phyloP scores from a whole-genome alignment of 768 basidiomycete species.

The Kondoa subrosea region DNA sequence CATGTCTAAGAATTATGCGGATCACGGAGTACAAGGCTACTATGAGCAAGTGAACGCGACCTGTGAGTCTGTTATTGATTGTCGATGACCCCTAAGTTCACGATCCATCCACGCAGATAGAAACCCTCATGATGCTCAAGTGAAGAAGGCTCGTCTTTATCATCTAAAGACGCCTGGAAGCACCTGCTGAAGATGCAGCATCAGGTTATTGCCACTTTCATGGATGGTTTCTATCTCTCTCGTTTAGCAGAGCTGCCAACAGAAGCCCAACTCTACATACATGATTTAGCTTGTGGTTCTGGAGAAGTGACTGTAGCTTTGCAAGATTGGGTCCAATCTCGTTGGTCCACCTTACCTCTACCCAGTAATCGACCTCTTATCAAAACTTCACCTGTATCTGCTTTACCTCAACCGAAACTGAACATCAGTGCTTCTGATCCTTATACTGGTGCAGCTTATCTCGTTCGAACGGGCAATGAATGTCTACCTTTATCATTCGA shows the following conservation, averaged over 20 bases:
- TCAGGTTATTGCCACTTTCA: not conserved
- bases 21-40: not conserved
- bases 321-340: constrained; percentile 4
- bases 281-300: constrained; percentile 47
- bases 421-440: constrained; percentile 29
- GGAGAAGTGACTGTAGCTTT: constrained; percentile 21
- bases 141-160: no score
- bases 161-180: no score
- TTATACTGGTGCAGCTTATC: constrained; percentile 49
- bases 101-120: not conserved
- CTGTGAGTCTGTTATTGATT: not conserved
- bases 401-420: not conserved
- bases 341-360: not conserved
- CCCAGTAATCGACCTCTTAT: constrained; percentile 15
- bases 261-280: constrained; percentile 32
- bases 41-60: not conserved
- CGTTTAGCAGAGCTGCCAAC: not conserved
- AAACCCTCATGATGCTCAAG: not conserved
- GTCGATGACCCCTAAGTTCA: not conserved
- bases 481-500: constrained; percentile 48
- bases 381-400: constrained; percentile 24
- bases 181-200: not conserved
- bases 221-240: not conserved
- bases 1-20: not conserved
- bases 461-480: constrained; percentile 40